These are phyloP conservation scores for Clitoria ternatea DNA, from an alignment of 306 rosid genomes.

Conservation along the genomic window DNA sequence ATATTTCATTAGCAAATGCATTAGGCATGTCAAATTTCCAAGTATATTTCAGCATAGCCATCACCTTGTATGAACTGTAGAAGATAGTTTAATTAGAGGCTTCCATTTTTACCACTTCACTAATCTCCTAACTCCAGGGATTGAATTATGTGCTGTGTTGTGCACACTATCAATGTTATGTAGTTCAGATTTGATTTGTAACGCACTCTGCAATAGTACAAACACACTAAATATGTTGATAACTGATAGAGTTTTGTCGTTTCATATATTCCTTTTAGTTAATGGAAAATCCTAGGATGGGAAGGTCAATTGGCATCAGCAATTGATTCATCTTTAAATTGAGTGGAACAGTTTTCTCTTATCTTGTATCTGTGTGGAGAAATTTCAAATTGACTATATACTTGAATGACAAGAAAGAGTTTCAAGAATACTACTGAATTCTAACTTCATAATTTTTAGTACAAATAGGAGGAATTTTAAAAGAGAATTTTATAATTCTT, in stretches of 20 bases:
- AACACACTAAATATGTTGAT: background rate
- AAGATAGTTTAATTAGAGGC: background rate
- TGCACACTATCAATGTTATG: background rate
- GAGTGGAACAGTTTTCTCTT: background rate
- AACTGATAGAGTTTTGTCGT: background rate
- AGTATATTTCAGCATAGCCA: background rate
- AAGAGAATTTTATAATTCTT: too few species aligned
- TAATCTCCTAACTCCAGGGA: background rate
- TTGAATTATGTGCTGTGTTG: background rate
- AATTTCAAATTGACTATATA: too few species aligned
- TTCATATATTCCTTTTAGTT: background rate
- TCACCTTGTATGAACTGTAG: background rate
- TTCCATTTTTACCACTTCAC: background rate
- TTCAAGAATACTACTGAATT: too few species aligned
- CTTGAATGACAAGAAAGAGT: too few species aligned
- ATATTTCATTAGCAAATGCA: background rate
- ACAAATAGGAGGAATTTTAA: too few species aligned
- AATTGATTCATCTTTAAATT: background rate
- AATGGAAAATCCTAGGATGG: background rate
- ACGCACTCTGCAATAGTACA: background rate
- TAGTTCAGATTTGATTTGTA: background rate
- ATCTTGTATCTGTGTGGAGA: too few species aligned
- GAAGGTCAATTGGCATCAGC: background rate
- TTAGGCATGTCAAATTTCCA: slow-evolving; percentile 2
- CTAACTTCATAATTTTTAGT: too few species aligned